phyloP scores from a whole-genome alignment of 1,284 basidiomycete species.

The Melampsora occidentalis region DNA sequence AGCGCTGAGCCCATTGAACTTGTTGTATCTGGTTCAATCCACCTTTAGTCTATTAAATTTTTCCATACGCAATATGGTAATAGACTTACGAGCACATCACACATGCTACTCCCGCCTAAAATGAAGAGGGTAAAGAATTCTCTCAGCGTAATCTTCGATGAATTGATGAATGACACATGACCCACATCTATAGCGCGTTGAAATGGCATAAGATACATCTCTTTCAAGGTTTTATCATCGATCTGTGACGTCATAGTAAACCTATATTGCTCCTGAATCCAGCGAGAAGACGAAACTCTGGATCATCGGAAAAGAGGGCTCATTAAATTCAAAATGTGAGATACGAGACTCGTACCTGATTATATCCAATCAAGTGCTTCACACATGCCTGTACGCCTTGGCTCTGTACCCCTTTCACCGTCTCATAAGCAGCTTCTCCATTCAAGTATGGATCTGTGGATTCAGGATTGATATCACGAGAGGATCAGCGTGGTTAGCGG shows the following conservation, averaged over 20 bases:
- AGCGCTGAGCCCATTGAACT: slow-evolving; percentile 48
- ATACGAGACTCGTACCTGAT: slow-evolving; percentile 43
- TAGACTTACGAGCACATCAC: slow-evolving; percentile 34
- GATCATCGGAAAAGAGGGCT: neutral
- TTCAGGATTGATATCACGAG: too few species aligned
- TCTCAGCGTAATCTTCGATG: too few species aligned
- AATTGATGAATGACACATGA: neutral
- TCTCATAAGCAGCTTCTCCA: slow-evolving; percentile 49
- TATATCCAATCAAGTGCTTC: slow-evolving; percentile 44
- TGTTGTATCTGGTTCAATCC: slow-evolving; percentile 47
- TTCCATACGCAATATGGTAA: neutral
- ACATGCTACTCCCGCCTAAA: slow-evolving; percentile 14
- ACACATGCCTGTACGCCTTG: slow-evolving; percentile 50
- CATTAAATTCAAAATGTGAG: neutral
- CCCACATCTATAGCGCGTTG: slow-evolving; percentile 11
- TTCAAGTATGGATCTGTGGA: slow-evolving; percentile 47
- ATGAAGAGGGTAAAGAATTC: neutral
- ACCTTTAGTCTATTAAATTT: neutral
- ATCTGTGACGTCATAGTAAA: slow-evolving; percentile 21
- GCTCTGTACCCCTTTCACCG: slow-evolving; percentile 49
- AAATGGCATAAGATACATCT: slow-evolving; percentile 16
- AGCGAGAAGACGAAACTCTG: neutral
- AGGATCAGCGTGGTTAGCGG: too few species aligned
- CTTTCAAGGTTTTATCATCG: slow-evolving; percentile 23
- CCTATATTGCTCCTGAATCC: slow-evolving; percentile 13